Evolutionary conservation across 805 yeast species (phyloP).

Genomic region (Candida silvicultrix): DNA sequence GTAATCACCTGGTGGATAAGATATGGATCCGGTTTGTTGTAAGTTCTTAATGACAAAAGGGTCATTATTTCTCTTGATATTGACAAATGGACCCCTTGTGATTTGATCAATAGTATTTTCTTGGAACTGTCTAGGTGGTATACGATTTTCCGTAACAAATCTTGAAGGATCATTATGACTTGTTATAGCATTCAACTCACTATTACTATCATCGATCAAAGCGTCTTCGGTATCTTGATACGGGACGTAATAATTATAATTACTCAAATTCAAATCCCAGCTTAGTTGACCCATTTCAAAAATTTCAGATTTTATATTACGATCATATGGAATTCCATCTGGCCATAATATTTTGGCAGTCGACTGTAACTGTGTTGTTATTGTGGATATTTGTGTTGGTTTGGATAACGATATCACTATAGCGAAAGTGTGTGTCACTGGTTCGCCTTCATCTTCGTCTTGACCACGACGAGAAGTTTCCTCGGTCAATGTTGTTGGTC

Average conservation of each 20-base stretch:
- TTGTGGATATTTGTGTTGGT: slow-evolving; percentile 30
- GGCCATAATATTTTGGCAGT: slow-evolving; percentile 45
- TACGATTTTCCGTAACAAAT: slow-evolving; percentile 11
- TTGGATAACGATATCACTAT: slow-evolving; percentile 39
- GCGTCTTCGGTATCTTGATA: slow-evolving; percentile 14
- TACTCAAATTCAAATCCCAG: slow-evolving; percentile 38
- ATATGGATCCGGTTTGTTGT: slow-evolving; percentile 7
- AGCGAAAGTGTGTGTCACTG: slow-evolving; percentile 46
- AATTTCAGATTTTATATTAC: slow-evolving; percentile 35
- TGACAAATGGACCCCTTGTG: slow-evolving; percentile 10
- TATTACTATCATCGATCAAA: slow-evolving; percentile 9
- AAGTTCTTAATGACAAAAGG: slow-evolving; percentile 13
- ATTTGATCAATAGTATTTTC: slow-evolving; percentile 11
- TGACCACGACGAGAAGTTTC: slow-evolving; percentile 30
- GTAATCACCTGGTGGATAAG: slow-evolving; percentile 58
- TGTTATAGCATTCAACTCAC: background rate
- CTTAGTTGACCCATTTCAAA: slow-evolving; percentile 40
- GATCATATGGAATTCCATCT: slow-evolving; percentile 43
- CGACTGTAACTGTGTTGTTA: slow-evolving; percentile 38
- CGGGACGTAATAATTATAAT: slow-evolving; percentile 38
- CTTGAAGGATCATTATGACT: slow-evolving; percentile 3
- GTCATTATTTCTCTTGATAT: slow-evolving; percentile 6
- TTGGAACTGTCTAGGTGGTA: slow-evolving; percentile 7
- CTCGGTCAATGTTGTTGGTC: slow-evolving; percentile 17
- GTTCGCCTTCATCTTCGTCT: slow-evolving; percentile 31